These are phyloP conservation scores for Hortaea werneckii DNA, from an alignment of 2,329 filamentous ascomycete species.

Conservation along the genomic window DNA sequence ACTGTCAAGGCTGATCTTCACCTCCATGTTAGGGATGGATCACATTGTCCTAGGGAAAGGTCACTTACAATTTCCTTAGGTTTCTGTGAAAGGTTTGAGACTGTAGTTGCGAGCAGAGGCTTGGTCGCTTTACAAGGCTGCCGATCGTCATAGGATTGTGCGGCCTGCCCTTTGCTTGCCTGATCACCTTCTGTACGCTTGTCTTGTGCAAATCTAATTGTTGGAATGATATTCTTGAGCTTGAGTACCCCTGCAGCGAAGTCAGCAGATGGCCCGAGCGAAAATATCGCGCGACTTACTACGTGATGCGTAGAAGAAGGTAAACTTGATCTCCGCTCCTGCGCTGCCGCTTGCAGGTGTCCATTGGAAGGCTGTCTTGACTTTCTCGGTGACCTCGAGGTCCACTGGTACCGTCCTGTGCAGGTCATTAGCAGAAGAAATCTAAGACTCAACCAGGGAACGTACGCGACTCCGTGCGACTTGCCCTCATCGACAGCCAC, in stretches of 20 bases:
- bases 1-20: neutral
- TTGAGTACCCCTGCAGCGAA: neutral
- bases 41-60: neutral
- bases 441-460: too few species aligned
- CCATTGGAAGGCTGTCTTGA: too few species aligned
- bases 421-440: too few species aligned
- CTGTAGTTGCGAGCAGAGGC: neutral
- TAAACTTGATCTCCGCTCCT: neutral
- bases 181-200: neutral
- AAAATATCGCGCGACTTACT: too few species aligned
- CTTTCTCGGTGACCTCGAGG: too few species aligned
- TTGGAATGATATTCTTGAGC: constrained; percentile 2
- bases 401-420: too few species aligned
- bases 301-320: constrained; percentile 2
- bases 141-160: neutral
- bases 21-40: neutral
- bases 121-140: too few species aligned
- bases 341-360: neutral
- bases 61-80: neutral
- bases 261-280: too few species aligned
- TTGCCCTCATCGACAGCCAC: too few species aligned
- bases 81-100: neutral
- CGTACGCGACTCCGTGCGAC: too few species aligned
- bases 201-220: neutral
- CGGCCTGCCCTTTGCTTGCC: neutral